phyloP scores from a whole-genome alignment of 2,329 filamentous ascomycete genomes.

The Talaromyces sp. region DNA sequence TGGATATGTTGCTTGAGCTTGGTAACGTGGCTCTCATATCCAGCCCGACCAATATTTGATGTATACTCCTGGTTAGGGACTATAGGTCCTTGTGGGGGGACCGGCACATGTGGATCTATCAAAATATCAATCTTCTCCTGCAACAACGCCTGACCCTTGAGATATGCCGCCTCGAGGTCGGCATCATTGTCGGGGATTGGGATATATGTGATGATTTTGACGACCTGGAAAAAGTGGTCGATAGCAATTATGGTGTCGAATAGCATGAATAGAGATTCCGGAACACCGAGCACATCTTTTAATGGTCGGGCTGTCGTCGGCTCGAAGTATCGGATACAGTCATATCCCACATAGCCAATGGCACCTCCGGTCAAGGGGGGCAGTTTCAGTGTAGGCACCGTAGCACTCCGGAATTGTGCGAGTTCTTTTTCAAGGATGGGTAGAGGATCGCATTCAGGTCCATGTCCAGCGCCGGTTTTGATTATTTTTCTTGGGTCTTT shows the following conservation, averaged over 20 bases:
- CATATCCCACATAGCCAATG: slow-evolving; percentile 95
- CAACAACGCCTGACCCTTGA: slow-evolving; percentile 62
- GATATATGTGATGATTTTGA: slow-evolving; percentile 92
- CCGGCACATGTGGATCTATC: slow-evolving; percentile 68
- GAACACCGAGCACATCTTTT: slow-evolving; percentile 82
- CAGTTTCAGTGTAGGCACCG: slow-evolving; percentile 75
- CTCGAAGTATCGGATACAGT: slow-evolving; percentile 97
- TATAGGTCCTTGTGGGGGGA: slow-evolving; percentile 74
- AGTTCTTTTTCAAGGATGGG: slow-evolving; percentile 79
- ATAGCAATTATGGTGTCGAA: slow-evolving; percentile 93
- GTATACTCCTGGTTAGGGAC: slow-evolving; percentile 71
- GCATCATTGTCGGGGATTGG: slow-evolving; percentile 59
- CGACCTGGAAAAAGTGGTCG: slow-evolving; percentile 88
- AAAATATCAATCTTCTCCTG: slow-evolving; percentile 67
- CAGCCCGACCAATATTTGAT: slow-evolving; percentile 84
- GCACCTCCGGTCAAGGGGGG: slow-evolving; percentile 88
- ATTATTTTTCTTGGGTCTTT: slow-evolving; percentile 70
- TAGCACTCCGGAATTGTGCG: slow-evolving; percentile 71
- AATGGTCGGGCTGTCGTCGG: slow-evolving; percentile 88
- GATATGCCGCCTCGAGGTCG: slow-evolving; percentile 66
- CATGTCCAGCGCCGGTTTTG: slow-evolving; percentile 83
- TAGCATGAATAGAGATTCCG: slow-evolving; percentile 94
- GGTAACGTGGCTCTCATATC: slow-evolving; percentile 88
- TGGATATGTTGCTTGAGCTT: slow-evolving; percentile 85
- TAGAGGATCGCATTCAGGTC: slow-evolving; percentile 77